Percentiles rank a stretch among this genome's conserved stretches.
These are phyloP conservation scores for Hypericum perforatum DNA, from an alignment of 345 rosid species.

Conservation along the genomic window DNA sequence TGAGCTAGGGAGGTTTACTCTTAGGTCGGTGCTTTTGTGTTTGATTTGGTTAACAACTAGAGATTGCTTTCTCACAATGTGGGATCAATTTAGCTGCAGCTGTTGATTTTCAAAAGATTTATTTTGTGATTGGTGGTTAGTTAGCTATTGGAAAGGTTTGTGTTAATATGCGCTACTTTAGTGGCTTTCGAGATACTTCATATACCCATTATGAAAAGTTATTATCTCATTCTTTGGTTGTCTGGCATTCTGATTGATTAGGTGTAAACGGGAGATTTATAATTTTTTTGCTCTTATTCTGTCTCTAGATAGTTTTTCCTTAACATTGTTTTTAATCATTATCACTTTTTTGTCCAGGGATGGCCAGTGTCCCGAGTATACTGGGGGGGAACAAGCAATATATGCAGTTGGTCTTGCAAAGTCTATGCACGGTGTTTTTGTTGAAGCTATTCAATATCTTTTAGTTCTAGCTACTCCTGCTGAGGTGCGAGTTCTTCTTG, in stretches of 20 bases:
- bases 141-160: too few relatives aligned
- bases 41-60: too few relatives aligned
- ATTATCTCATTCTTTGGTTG: too few relatives aligned
- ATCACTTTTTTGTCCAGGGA: slow-evolving; percentile 42
- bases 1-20: not conserved
- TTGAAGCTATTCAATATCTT: slow-evolving; percentile 89
- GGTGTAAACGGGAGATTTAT: not conserved
- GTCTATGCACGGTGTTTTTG: slow-evolving; percentile 74
- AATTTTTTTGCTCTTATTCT: not conserved
- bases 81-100: too few relatives aligned
- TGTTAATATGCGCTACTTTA: too few relatives aligned
- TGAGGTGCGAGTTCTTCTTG: slow-evolving; percentile 41
- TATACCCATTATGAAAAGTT: too few relatives aligned
- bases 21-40: not conserved
- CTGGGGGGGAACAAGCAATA: slow-evolving; percentile 80
- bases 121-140: too few relatives aligned
- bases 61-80: too few relatives aligned
- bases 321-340: slow-evolving; percentile 11
- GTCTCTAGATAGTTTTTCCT: not conserved
- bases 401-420: slow-evolving; percentile 91
- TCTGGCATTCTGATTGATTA: too few relatives aligned
- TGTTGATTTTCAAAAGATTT: too few relatives aligned
- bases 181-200: too few relatives aligned
- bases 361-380: slow-evolving; percentile 92
- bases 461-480: slow-evolving; percentile 84